Conservation (phyloP, 768 basidiomycete species). For the Lepiota brunneoincarnata region DNA sequence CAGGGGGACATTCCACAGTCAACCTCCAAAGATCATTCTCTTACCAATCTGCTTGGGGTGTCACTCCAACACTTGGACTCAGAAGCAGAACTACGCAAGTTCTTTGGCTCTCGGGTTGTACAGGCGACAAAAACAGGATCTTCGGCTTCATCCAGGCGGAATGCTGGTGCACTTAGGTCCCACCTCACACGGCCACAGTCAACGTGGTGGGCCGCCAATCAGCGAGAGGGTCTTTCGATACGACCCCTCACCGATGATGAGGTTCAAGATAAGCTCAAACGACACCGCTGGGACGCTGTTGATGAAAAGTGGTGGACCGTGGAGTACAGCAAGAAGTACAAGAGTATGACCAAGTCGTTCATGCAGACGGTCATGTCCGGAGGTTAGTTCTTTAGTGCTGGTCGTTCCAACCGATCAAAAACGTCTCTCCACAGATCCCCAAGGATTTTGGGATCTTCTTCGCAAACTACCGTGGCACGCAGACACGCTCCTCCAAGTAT, state of each 20-base stretch:
- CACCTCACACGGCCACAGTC: slow-evolving; percentile 75
- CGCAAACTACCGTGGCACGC: slow-evolving; percentile 85
- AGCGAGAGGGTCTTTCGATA: slow-evolving; percentile 72
- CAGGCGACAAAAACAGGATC: slow-evolving; percentile 47
- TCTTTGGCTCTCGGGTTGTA: slow-evolving; percentile 92
- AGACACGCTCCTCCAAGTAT: slow-evolving; percentile 85
- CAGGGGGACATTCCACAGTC: slow-evolving; percentile 37
- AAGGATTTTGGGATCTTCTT: slow-evolving; percentile 75
- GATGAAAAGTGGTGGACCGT: slow-evolving; percentile 89
- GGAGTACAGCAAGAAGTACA: slow-evolving; percentile 83
- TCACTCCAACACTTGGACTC: slow-evolving; percentile 80
- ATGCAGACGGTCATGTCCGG: slow-evolving; percentile 79
- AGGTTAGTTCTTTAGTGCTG: slow-evolving; percentile 43
- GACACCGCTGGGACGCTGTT: slow-evolving; percentile 36
- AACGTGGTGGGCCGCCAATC: slow-evolving; percentile 70
- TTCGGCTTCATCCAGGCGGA: slow-evolving; percentile 33
- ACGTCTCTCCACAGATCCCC: slow-evolving; percentile 53
- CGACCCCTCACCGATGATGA: slow-evolving; percentile 58
- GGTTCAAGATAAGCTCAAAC: slow-evolving; percentile 34
- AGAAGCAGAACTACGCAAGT: slow-evolving; percentile 87
- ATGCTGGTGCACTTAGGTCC: slow-evolving; percentile 51
- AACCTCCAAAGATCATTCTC: slow-evolving; percentile 27
- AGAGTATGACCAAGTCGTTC: slow-evolving; percentile 76
- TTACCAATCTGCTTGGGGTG: slow-evolving; percentile 68
- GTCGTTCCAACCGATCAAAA: background rate